Conservation (phyloP, 2,329 filamentous ascomycete genomes). For the Neonectria magnoliae region DNA sequence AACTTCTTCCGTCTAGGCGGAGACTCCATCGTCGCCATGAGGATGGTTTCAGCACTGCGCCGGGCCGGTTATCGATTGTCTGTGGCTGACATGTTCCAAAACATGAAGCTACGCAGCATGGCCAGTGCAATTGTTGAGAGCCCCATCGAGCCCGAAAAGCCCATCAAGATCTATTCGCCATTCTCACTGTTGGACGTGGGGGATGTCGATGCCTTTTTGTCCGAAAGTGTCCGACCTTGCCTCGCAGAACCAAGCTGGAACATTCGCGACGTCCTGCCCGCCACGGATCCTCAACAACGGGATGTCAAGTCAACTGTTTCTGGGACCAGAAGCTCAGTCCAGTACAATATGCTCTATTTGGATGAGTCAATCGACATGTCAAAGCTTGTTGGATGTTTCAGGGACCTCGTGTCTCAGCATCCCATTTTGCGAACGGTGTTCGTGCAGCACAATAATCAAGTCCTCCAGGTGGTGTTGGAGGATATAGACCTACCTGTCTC, state of each 20-base stretch:
- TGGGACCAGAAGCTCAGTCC: slow-evolving; percentile 37
- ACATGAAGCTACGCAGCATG: slow-evolving; percentile 42
- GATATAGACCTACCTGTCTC: slow-evolving; percentile 31
- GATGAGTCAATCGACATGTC: slow-evolving; percentile 35
- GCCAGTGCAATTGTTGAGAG: slow-evolving; percentile 31
- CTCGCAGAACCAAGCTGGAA: slow-evolving; percentile 34
- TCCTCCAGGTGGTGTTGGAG: slow-evolving; percentile 37
- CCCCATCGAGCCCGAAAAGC: slow-evolving; percentile 1
- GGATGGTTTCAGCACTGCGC: slow-evolving; percentile 40
- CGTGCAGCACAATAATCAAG: slow-evolving; percentile 24
- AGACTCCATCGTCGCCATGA: slow-evolving; percentile 42
- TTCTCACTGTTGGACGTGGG: slow-evolving; percentile 34
- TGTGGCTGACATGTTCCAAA: slow-evolving; percentile 42
- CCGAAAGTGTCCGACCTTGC: slow-evolving; percentile 25
- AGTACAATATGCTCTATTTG: slow-evolving; percentile 44
- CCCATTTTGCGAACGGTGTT: slow-evolving; percentile 42
- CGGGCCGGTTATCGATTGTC: slow-evolving; percentile 37
- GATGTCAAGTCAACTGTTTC: slow-evolving; percentile 38
- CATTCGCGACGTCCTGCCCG: slow-evolving; percentile 35
- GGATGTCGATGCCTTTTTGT: slow-evolving; percentile 32
- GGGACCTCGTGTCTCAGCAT: slow-evolving; percentile 35
- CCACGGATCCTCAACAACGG: slow-evolving; percentile 35
- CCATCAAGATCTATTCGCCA: slow-evolving; percentile 25
- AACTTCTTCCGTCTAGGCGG: slow-evolving; percentile 44
- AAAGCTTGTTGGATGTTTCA: slow-evolving; percentile 34